Evolutionary conservation across 1,284 basidiomycete genomes (phyloP), one percentile per base, ranked within the genome.

Genomic region (Ganoderma lucidum): DNA sequence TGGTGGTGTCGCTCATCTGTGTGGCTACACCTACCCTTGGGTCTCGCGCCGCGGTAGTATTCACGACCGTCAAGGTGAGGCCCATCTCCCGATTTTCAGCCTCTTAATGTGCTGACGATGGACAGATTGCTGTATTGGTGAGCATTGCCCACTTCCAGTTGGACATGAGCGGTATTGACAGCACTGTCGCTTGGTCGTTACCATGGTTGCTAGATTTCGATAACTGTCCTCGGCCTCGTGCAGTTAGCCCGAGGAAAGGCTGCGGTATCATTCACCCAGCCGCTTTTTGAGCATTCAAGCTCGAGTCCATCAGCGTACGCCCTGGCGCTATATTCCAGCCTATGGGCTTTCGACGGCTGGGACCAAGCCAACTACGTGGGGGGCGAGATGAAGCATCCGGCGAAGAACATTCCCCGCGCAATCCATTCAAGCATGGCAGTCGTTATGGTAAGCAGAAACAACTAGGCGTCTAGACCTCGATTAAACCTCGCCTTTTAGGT

Each of bases 321-420:
- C 4, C 85, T 99, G 14, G 98, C 97, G 0, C 82, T 99, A 3
- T 99, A 99, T 81, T 97, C 95, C 14, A 96, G 96, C 0, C 82
- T 99, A 1, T 99, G 96, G 96, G 96, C 96, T 1, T 96, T 95
- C 76, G 96, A 97, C 78, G 96, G 97, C 0, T 98, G 96, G 95
- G 95, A 96, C 77, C 92, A 93, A 80, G 90, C 88, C 19, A 92
- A 96, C 79, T 98, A 94, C 74, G 94, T 99, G 3, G 95, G 94
- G 6, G 97, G 96, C 35, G 97, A 98, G 80, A 95, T 99, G 86
- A 86, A 88, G 66, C 88, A 93, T 69, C 91, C 95, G 1, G 90
- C 92, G 74, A 93, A 90, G 75, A 96, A 96, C 76, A 92, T 99
- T 60, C 97, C 97, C 0, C 86, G 92, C 67, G 93, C 94, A 0